Conservation (phyloP, 345 rosid species). For the Citrus unshiu region DNA sequence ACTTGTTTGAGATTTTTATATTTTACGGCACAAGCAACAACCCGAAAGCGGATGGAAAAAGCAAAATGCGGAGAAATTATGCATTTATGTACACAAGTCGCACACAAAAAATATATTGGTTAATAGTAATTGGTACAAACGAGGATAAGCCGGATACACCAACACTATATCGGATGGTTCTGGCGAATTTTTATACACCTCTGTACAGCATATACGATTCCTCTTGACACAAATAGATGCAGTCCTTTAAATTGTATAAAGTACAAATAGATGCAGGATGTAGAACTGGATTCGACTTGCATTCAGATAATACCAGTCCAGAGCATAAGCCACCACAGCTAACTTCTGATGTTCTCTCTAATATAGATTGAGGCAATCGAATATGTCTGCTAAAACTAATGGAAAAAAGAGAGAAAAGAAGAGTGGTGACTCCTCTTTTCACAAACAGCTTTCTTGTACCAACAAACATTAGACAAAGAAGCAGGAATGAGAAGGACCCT, state of each 20-base stretch:
- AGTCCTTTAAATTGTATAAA: background rate
- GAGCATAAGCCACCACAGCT: background rate
- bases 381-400: background rate
- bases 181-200: background rate
- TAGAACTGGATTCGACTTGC: background rate
- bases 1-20: no score
- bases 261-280: background rate
- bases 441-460: background rate
- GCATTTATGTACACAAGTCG: background rate
- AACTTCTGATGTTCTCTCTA: background rate
- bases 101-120: background rate
- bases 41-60: background rate
- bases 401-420: no score
- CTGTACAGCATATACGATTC: background rate
- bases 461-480: background rate
- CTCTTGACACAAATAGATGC: background rate
- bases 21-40: no score
- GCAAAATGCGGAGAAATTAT: background rate
- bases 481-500: background rate
- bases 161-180: background rate
- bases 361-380: background rate
- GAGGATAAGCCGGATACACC: background rate
- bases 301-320: background rate
- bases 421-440: no score
- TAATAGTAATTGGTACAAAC: background rate